A percentile compares a stretch with the other conserved stretches of the same genome.
These are phyloP conservation scores for Cenchrus fungigraminus DNA, from an alignment of 176 grass and related monocot genomes.

Conservation along the genomic window DNA sequence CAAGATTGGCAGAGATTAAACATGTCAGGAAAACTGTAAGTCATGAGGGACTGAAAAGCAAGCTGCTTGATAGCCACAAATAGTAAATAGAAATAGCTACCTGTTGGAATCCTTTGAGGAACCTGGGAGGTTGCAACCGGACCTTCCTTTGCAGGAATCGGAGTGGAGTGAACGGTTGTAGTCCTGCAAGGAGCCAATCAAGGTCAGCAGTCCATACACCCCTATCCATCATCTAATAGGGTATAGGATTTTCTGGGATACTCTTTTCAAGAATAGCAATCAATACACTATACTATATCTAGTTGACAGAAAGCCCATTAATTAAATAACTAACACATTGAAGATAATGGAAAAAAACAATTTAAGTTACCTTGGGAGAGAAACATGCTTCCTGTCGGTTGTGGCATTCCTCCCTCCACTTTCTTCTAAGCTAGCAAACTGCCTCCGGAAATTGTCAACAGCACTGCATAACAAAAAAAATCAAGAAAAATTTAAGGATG, in stretches of 20 bases:
- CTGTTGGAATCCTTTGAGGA: conserved; percentile 74
- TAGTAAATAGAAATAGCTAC: conserved; percentile 33
- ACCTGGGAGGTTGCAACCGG: conserved; percentile 31
- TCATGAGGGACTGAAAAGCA: neutral
- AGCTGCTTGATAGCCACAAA: neutral
- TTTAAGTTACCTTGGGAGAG: conserved; percentile 88
- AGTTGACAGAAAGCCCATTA: neutral
- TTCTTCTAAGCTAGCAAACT: conserved; percentile 93
- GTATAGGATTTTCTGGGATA: conserved; percentile 1
- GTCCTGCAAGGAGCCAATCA: conserved; percentile 53
- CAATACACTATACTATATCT: conserved; percentile 11
- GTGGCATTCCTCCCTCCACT: conserved; percentile 68
- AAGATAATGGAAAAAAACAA: neutral
- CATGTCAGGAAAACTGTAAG: conserved; percentile 8
- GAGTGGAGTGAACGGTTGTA: conserved; percentile 69
- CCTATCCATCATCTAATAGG: neutral
- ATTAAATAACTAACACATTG: conserved; percentile 22
- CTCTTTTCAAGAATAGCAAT: conserved; percentile 24
- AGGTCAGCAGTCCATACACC: neutral
- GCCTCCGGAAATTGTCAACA: conserved; percentile 90
- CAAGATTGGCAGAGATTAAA: conserved; percentile 13
- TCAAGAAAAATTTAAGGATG: conserved; percentile 20
- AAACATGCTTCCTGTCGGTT: conserved; percentile 84
- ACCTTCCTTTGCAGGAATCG: conserved; percentile 45
- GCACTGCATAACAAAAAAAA: conserved; percentile 63